A percentile compares a stretch with the other conserved stretches of the same genome.
Conservation (phyloP, 805 yeast genomes). For the Candida mattraensis region DNA sequence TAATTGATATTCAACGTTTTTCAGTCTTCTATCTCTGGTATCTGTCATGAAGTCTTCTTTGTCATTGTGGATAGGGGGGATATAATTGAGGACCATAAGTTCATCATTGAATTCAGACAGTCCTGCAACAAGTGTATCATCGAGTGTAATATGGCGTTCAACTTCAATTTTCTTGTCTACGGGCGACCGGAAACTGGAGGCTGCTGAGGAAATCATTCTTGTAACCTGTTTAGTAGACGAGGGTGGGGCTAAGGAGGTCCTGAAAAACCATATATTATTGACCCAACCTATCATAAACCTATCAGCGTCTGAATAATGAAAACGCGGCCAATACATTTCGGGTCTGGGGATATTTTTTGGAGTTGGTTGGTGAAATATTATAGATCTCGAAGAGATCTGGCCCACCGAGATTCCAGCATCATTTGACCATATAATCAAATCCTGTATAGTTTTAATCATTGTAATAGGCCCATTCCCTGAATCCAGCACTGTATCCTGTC, state of each 20-base stretch:
- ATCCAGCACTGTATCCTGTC: slow-evolving; percentile 66
- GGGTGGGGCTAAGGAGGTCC: slow-evolving; percentile 12
- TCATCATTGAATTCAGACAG: slow-evolving; percentile 70
- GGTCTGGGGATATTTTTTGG: slow-evolving; percentile 62
- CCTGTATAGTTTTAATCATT: slow-evolving; percentile 60
- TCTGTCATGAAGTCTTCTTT: neutral
- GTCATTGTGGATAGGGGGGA: slow-evolving; percentile 33
- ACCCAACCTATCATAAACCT: slow-evolving; percentile 82
- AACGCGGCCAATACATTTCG: slow-evolving; percentile 82
- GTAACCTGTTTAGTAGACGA: slow-evolving; percentile 24
- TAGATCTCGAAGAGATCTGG: slow-evolving; percentile 51
- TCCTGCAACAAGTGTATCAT: slow-evolving; percentile 68
- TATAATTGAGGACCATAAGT: slow-evolving; percentile 58
- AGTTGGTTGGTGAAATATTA: slow-evolving; percentile 52
- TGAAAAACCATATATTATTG: slow-evolving; percentile 65
- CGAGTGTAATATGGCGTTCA: slow-evolving; percentile 47
- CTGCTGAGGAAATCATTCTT: slow-evolving; percentile 50
- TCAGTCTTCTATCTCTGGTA: slow-evolving; percentile 11
- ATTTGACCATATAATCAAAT: slow-evolving; percentile 77
- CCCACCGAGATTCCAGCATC: slow-evolving; percentile 74
- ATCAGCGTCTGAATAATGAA: slow-evolving; percentile 63
- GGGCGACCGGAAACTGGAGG: slow-evolving; percentile 48
- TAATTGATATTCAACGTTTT: slow-evolving; percentile 34
- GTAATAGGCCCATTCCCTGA: slow-evolving; percentile 70
- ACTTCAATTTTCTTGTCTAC: slow-evolving; percentile 44